These are phyloP conservation scores for Teunomyces funiuensis DNA, from an alignment of 805 yeast species.

Conservation along the genomic window DNA sequence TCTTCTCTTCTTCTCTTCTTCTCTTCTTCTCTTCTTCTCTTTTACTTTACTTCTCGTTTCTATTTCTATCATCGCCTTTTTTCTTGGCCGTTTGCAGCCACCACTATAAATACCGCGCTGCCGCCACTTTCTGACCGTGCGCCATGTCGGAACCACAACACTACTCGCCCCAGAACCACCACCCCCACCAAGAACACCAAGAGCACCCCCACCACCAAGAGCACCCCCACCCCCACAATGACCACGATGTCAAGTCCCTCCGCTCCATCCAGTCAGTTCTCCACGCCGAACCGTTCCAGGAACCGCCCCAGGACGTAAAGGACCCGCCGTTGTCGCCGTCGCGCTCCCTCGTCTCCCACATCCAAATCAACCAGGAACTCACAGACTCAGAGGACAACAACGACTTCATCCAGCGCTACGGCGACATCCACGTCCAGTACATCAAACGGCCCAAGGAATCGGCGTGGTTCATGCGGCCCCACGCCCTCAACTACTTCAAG, in stretches of 20 bases:
- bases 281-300: neutral
- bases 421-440: conserved; percentile 47
- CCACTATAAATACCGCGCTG: neutral
- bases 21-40: neutral
- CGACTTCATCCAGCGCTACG: conserved; percentile 48
- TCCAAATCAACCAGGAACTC: conserved; percentile 6
- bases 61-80: too few species aligned
- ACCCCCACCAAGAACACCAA: too few species aligned
- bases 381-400: conserved; percentile 36
- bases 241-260: neutral
- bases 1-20: neutral
- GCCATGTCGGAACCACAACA: neutral
- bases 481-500: conserved; percentile 60
- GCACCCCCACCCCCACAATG: neutral
- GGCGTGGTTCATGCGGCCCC: conserved; percentile 49
- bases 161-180: too few species aligned
- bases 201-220: neutral
- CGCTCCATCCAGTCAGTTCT: neutral
- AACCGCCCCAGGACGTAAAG: neutral
- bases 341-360: neutral
- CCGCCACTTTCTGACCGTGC: too few species aligned
- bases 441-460: conserved; percentile 42
- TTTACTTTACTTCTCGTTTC: neutral
- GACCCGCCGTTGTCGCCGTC: neutral
- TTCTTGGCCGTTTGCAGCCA: neutral